Evolutionary conservation across 2,329 filamentous ascomycete genomes (phyloP).

Genomic region (Pseudophaeomoniella oleicola): DNA sequence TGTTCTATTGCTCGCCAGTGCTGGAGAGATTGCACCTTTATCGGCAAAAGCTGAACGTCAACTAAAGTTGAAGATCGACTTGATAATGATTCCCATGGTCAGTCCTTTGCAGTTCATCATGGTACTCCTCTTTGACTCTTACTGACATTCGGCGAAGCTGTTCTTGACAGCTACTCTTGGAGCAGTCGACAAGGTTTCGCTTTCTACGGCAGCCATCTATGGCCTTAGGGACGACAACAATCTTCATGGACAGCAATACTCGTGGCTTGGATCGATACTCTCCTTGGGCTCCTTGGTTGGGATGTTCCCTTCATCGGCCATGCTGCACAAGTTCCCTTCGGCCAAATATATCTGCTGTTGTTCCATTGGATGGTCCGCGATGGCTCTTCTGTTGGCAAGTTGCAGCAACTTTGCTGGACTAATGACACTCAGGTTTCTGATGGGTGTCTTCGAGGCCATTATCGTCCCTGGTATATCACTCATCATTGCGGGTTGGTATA

Average conservation of each 20-base stretch:
- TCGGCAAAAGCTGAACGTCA: background rate
- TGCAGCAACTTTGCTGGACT: constrained; percentile 36
- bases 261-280: constrained; percentile 14
- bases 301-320: constrained; percentile 14
- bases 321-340: constrained; percentile 20
- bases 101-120: no score
- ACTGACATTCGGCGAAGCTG: constrained; percentile 8
- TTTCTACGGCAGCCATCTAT: constrained; percentile 15
- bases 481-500: constrained; percentile 42
- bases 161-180: constrained; percentile 18
- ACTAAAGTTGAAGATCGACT: background rate
- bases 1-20: background rate
- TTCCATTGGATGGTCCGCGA: constrained; percentile 21
- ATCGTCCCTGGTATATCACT: constrained; percentile 41
- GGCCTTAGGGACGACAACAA: constrained; percentile 10
- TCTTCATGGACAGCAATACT: constrained; percentile 11
- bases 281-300: constrained; percentile 7
- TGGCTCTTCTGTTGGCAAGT: constrained; percentile 16
- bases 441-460: constrained; percentile 40
- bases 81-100: background rate
- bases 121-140: background rate
- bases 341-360: constrained; percentile 17
- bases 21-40: background rate
- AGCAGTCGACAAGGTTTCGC: constrained; percentile 17
- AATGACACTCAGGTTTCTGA: constrained; percentile 33